phyloP scores from a whole-genome alignment of 2,329 filamentous ascomycete species.

The Sporothrix globosa region DNA sequence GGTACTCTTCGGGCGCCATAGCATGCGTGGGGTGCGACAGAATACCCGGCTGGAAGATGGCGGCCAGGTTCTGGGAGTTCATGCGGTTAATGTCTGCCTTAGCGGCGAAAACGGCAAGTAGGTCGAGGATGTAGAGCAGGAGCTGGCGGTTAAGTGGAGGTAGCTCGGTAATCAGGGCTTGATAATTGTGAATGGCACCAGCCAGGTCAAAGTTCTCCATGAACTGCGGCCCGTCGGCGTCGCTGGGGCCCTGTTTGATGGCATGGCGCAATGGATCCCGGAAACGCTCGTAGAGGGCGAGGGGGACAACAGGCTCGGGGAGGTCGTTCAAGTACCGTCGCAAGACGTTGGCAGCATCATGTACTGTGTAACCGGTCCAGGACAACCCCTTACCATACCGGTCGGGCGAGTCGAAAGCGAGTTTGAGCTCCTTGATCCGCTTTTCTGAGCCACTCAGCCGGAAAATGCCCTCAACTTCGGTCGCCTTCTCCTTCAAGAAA shows the following conservation, averaged over 20 bases:
- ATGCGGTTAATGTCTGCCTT: constrained; percentile 97
- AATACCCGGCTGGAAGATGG: constrained; percentile 97
- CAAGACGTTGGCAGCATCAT: constrained; percentile 96
- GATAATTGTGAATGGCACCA: constrained; percentile 79
- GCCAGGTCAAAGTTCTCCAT: constrained; percentile 74
- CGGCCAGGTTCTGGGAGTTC: constrained; percentile 89
- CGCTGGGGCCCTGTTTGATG: constrained; percentile 73
- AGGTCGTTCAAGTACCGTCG: constrained; percentile 94
- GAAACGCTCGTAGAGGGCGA: constrained; percentile 91
- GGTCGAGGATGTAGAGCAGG: constrained; percentile 90
- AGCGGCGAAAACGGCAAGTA: constrained; percentile 94
- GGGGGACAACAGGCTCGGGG: constrained; percentile 92
- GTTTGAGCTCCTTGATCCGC: constrained; percentile 94
- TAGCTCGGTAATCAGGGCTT: constrained; percentile 87
- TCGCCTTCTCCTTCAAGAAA: constrained; percentile 96
- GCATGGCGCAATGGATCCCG: constrained; percentile 75
- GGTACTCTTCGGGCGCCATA: constrained; percentile 93
- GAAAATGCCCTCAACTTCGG: constrained; percentile 94
- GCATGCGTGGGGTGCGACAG: constrained; percentile 92
- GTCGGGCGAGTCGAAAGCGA: constrained; percentile 89
- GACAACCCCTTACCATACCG: constrained; percentile 95
- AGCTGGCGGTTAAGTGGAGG: constrained; percentile 92
- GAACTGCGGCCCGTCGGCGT: constrained; percentile 69
- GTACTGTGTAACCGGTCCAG: constrained; percentile 97
- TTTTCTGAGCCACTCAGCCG: constrained; percentile 95